A percentile compares a stretch with the other conserved stretches of the same genome.
These are phyloP conservation scores for Lentinus brumalis DNA, from an alignment of 768 basidiomycete genomes.

Conservation along the genomic window DNA sequence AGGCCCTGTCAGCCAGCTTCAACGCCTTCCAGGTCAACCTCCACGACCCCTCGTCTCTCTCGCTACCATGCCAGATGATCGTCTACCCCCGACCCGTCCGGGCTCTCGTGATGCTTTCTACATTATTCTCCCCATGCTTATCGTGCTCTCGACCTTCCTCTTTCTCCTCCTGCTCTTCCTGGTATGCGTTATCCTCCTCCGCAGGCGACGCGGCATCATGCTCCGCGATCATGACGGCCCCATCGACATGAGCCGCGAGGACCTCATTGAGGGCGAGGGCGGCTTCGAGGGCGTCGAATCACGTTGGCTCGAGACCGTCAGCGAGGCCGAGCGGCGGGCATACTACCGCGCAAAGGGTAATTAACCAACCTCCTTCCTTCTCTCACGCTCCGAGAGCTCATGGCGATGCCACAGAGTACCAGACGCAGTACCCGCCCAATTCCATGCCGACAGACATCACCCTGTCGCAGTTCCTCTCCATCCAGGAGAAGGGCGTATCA, in stretches of 20 bases:
- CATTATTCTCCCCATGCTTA: slow-evolving; percentile 90
- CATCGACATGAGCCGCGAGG: slow-evolving; percentile 89
- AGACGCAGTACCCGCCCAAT: slow-evolving; percentile 88
- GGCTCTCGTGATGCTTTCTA: slow-evolving; percentile 64
- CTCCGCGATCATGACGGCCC: slow-evolving; percentile 90
- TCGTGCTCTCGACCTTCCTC: slow-evolving; percentile 90
- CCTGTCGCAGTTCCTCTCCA: slow-evolving; percentile 95
- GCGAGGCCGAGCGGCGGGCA: slow-evolving; percentile 62
- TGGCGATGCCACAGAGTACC: slow-evolving; percentile 56
- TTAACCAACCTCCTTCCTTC: slow-evolving; percentile 24
- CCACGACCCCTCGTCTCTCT: slow-evolving; percentile 1
- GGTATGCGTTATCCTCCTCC: slow-evolving; percentile 83
- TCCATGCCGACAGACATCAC: slow-evolving; percentile 99
- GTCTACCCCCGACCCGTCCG: slow-evolving; percentile 19
- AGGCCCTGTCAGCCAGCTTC: slow-evolving; percentile 18
- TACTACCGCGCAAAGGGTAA: slow-evolving; percentile 89
- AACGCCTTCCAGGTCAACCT: slow-evolving; percentile 13
- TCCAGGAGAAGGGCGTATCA: slow-evolving; percentile 99
- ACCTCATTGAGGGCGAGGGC: slow-evolving; percentile 88
- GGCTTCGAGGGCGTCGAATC: slow-evolving; percentile 91
- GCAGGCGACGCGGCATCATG: slow-evolving; percentile 73
- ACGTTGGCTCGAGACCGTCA: slow-evolving; percentile 87
- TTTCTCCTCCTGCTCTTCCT: slow-evolving; percentile 92
- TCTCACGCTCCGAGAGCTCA: slow-evolving; percentile 2
- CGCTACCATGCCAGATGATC: slow-evolving; percentile 10